phyloP scores from a whole-genome alignment of 2,329 filamentous ascomycete genomes.

The Ophiosphaerella herpotricha region DNA sequence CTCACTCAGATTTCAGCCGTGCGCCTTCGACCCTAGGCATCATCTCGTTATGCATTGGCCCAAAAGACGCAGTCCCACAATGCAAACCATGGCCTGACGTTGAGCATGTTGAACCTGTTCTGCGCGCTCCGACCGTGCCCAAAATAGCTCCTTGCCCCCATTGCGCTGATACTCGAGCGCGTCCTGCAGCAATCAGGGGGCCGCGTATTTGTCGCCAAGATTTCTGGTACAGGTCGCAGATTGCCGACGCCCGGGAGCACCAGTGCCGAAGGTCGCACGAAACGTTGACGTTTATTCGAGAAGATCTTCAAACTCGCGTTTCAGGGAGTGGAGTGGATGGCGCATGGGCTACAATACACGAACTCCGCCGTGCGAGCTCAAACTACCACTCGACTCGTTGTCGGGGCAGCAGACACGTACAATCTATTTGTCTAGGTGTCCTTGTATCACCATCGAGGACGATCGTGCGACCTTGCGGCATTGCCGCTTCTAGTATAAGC shows the following conservation, averaged over 20 bases:
- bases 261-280: constrained; percentile 24
- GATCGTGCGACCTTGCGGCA: background rate
- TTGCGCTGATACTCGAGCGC: background rate
- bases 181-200: background rate
- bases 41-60: constrained; percentile 10
- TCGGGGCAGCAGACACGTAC: background rate
- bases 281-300: constrained; percentile 27
- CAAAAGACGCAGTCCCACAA: constrained; percentile 19
- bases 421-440: background rate
- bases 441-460: background rate
- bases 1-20: constrained; percentile 1
- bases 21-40: constrained; percentile 22
- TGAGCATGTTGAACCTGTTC: constrained; percentile 5
- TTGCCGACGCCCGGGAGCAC: constrained; percentile 14
- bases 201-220: constrained; percentile 2
- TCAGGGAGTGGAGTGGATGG: constrained; percentile 11
- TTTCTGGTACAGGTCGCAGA: constrained; percentile 11
- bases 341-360: constrained; percentile 10
- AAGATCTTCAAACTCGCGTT: constrained; percentile 25
- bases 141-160: constrained; percentile 9
- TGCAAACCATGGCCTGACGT: constrained; percentile 16
- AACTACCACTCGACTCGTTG: background rate
- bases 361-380: background rate
- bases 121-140: background rate
- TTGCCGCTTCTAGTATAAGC: background rate